phyloP scores from a whole-genome alignment of 192 early-diverging fungal genomes.

The Coemansia sp. region DNA sequence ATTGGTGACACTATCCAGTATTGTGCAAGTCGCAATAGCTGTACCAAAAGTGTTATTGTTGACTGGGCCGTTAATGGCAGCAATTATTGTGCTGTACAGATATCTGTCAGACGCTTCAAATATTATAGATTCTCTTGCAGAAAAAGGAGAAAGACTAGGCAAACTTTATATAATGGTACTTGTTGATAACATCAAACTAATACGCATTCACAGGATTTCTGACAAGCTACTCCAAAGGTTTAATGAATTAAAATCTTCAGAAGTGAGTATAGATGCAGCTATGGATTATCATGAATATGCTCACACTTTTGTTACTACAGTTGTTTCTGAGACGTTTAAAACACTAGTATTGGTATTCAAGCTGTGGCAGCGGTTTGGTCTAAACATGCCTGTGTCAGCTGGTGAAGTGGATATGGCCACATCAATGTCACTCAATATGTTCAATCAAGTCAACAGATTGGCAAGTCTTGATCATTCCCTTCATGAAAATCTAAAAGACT shows the following conservation, averaged over 20 bases:
- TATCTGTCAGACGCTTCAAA: too few relatives aligned
- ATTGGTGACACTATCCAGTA: background rate
- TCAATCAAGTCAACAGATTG: background rate
- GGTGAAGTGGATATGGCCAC: conserved; percentile 12
- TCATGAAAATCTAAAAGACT: background rate
- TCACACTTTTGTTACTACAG: background rate
- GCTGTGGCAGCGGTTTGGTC: background rate
- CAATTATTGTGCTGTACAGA: background rate
- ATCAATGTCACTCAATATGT: background rate
- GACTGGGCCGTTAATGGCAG: background rate
- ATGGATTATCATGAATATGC: background rate
- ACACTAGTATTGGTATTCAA: conserved; percentile 5
- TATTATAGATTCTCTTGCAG: background rate
- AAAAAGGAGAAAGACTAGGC: background rate
- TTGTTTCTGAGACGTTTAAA: background rate
- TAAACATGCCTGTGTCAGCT: background rate
- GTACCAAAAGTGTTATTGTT: background rate
- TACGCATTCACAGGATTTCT: background rate
- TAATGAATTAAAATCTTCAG: background rate
- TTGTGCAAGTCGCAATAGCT: background rate
- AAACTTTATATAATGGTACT: background rate
- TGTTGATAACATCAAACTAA: background rate
- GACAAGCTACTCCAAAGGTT: background rate
- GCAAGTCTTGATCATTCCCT: background rate
- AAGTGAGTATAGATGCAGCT: background rate